A percentile compares a stretch with the other conserved stretches of the same genome.
Evolutionary conservation across 2,329 filamentous ascomycete species (phyloP).

Genomic region (Penicillium brevicompactum): DNA sequence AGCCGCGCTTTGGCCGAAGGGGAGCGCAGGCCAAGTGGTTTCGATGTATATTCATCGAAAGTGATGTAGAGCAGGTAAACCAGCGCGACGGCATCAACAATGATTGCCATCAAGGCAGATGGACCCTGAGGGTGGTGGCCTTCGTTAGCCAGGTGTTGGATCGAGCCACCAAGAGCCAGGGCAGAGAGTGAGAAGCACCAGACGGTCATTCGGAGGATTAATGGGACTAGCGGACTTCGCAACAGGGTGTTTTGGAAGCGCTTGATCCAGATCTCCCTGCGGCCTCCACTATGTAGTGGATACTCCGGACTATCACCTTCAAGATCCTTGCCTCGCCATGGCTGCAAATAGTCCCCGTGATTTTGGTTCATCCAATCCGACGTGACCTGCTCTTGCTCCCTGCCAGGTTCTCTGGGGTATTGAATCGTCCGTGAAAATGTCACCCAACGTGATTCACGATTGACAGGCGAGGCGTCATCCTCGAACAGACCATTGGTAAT

Average conservation of each 20-base stretch:
- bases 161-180: conserved; percentile 74
- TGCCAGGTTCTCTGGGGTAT: conserved; percentile 41
- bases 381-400: conserved; percentile 45
- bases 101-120: conserved; percentile 84
- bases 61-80: conserved; percentile 93
- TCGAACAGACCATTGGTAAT: conserved; percentile 11
- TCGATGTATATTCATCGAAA: conserved; percentile 93
- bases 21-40: conserved; percentile 83
- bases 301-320: conserved; percentile 55
- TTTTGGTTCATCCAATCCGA: conserved; percentile 50
- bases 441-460: conserved; percentile 50
- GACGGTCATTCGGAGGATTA: conserved; percentile 79
- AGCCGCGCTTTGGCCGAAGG: conserved; percentile 84
- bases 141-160: conserved; percentile 63
- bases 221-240: conserved; percentile 80
- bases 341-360: conserved; percentile 47
- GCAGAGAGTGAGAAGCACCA: conserved; percentile 81
- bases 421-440: conserved; percentile 46
- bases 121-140: conserved; percentile 60
- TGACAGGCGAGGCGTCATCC: conserved; percentile 1
- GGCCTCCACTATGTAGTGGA: conserved; percentile 51
- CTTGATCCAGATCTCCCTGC: conserved; percentile 57
- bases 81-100: conserved; percentile 84
- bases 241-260: conserved; percentile 70
- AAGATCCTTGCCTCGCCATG: conserved; percentile 55